phyloP scores from a whole-genome alignment of 345 rosid species.

The Rhodamnia argentea region DNA sequence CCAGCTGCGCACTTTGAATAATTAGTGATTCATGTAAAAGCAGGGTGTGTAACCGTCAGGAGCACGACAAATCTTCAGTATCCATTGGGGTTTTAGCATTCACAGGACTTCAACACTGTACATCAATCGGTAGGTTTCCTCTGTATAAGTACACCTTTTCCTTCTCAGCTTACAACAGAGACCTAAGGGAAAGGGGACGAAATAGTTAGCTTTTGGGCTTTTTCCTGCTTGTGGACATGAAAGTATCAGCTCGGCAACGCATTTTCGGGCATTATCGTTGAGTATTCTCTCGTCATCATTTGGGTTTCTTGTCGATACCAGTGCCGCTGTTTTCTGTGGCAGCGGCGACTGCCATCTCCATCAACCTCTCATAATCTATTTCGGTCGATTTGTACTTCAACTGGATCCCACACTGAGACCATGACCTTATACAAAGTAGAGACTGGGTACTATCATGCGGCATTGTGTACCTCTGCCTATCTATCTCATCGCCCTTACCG shows the following conservation, averaged over 20 bases:
- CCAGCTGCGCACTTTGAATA: not conserved
- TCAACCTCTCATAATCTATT: conserved; percentile 71
- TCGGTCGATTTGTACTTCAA: conserved; percentile 62
- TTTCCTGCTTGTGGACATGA: not conserved
- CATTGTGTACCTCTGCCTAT: conserved; percentile 58
- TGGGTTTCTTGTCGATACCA: conserved; percentile 46
- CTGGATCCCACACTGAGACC: conserved; percentile 71
- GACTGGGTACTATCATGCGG: conserved; percentile 67
- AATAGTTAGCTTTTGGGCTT: not conserved
- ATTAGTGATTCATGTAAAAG: not conserved
- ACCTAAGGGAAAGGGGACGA: not conserved
- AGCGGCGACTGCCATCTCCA: conserved; percentile 64
- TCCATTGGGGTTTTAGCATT: not conserved
- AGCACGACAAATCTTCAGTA: not conserved
- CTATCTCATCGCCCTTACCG: conserved; percentile 59
- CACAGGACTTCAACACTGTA: not conserved
- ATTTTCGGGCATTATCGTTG: not conserved
- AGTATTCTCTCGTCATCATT: not conserved
- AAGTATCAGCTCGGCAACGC: not conserved
- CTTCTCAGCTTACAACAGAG: not conserved
- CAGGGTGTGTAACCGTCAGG: not conserved
- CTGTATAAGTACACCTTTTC: not conserved
- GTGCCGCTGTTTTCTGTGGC: conserved; percentile 22
- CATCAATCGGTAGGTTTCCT: not conserved
- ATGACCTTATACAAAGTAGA: conserved; percentile 71